Evolutionary conservation across 805 yeast species (phyloP).

Genomic region (Grigorovia transvaalensis): DNA sequence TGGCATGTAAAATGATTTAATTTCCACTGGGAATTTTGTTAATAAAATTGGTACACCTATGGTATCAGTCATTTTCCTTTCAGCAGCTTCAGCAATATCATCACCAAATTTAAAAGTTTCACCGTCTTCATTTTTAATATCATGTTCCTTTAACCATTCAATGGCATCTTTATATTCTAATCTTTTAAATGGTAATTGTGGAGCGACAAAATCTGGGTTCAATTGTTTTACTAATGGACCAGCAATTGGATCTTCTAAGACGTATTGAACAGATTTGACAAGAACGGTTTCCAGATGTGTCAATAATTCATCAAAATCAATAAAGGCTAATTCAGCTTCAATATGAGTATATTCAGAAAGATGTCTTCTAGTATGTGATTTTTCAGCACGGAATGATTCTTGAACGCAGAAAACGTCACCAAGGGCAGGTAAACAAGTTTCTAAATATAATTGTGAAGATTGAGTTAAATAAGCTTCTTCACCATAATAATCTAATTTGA

Average conservation of each 20-base stretch:
- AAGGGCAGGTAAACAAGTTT: slow-evolving; percentile 88
- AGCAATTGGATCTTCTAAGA: slow-evolving; percentile 81
- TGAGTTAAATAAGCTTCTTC: slow-evolving; percentile 95
- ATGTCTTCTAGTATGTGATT: slow-evolving; percentile 97
- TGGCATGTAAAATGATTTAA: slow-evolving; percentile 97
- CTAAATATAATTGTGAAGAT: slow-evolving; percentile 92
- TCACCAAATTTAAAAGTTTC: slow-evolving; percentile 92
- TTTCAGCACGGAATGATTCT: slow-evolving; percentile 98
- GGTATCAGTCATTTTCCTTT: slow-evolving; percentile 94
- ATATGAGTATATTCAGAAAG: slow-evolving; percentile 93
- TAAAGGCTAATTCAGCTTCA: slow-evolving; percentile 87
- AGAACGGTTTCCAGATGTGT: slow-evolving; percentile 75
- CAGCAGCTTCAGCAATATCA: slow-evolving; percentile 99
- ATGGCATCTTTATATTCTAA: slow-evolving; percentile 85
- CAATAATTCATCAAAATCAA: slow-evolving; percentile 78
- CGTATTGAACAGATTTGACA: slow-evolving; percentile 57
- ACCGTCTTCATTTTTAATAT: slow-evolving; percentile 89
- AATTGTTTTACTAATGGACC: slow-evolving; percentile 84
- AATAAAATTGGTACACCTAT: slow-evolving; percentile 88
- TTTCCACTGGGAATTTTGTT: slow-evolving; percentile 90
- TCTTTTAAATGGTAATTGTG: slow-evolving; percentile 79
- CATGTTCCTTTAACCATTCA: slow-evolving; percentile 94
- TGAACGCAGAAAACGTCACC: slow-evolving; percentile 97
- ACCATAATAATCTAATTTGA: slow-evolving; percentile 88
- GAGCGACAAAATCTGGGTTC: slow-evolving; percentile 84